phyloP scores from a whole-genome alignment of 768 basidiomycete genomes.

The Favolaschia claudopus region DNA sequence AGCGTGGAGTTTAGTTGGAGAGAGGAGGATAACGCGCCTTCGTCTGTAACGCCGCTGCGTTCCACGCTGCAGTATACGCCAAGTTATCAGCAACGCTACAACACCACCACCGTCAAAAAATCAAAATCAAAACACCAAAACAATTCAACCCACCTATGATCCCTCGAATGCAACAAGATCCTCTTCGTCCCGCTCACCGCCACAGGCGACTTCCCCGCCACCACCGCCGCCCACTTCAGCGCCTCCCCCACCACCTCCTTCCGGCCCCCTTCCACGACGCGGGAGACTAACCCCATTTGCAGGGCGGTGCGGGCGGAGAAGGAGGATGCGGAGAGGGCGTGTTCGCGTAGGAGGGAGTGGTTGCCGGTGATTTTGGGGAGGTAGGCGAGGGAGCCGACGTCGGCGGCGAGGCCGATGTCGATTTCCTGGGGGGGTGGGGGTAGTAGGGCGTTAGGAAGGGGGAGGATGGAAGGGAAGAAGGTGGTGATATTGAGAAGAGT shows the following conservation, averaged over 20 bases:
- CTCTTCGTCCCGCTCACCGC: slow-evolving; percentile 78
- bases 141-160: slow-evolving; percentile 78
- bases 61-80: slow-evolving; percentile 22
- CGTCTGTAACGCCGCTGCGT: slow-evolving; percentile 13
- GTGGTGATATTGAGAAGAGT: background rate
- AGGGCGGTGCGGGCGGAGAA: slow-evolving; percentile 76
- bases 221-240: slow-evolving; percentile 71
- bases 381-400: slow-evolving; percentile 86
- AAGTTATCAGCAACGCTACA: slow-evolving; percentile 16
- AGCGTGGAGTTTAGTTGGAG: background rate
- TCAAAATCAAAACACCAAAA: background rate
- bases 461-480: background rate
- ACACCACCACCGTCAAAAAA: slow-evolving; percentile 47
- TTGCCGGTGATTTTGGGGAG: slow-evolving; percentile 83
- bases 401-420: slow-evolving; percentile 86
- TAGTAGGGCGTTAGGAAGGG: background rate
- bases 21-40: background rate
- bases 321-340: slow-evolving; percentile 76
- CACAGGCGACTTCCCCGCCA: slow-evolving; percentile 72
- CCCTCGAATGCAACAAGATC: slow-evolving; percentile 77
- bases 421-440: slow-evolving; percentile 74
- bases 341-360: slow-evolving; percentile 73
- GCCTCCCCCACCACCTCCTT: slow-evolving; percentile 74
- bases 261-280: slow-evolving; percentile 69
- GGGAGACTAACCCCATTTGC: slow-evolving; percentile 76